Evolutionary conservation across 2,329 filamentous ascomycete species (phyloP), one percentile per base, ranked within the genome.

Genomic region (Exutisphaerella laricina): DNA sequence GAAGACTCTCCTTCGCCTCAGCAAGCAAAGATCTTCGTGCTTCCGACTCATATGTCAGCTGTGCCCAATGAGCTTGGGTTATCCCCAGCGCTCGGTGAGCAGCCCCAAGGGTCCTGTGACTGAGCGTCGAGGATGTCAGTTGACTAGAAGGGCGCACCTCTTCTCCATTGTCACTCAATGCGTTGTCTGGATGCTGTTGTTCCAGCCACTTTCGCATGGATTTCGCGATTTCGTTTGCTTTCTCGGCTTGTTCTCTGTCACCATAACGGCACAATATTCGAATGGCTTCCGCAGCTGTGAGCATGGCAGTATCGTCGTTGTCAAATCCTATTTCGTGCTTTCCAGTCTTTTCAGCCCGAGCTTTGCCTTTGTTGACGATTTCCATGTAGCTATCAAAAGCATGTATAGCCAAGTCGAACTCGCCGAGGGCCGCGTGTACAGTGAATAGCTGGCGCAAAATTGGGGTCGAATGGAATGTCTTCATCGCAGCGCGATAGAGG

Each of bases 381-480:
- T 94, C 86, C 26, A 94, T 72, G 63, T 97, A 98, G 1, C 89
- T 89, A 62, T 94, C 85, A 50, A 96, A 86, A 0, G 92, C 86
- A 60, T 88, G 88, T 63, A 94, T 82, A 1, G 89, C 89, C 36
- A 97, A 71, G 43, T 95, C 87, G 53, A 96, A 97, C 55, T 98
- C 90, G 6, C 88, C 88, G 13, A 96, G 73, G 2, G 88, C 79
- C 13, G 90, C 73, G 63, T 98, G 92, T 2, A 95, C 84, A 8
- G 80, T 83, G 61, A 97, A 97, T 0, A 98, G 73, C 57, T 89
- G 79, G 45, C 90, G 78, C 21, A 98, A 70, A 49, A 97, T 85
- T 7, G 88, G 72, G 1, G 90, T 94, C 1, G 92, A 98, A 66
- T 98, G 92, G 59, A 92, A 98, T 0, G 89, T 95, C 65, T 92